phyloP scores from a whole-genome alignment of 1,284 basidiomycete species.

The Thelephora terrestris region DNA sequence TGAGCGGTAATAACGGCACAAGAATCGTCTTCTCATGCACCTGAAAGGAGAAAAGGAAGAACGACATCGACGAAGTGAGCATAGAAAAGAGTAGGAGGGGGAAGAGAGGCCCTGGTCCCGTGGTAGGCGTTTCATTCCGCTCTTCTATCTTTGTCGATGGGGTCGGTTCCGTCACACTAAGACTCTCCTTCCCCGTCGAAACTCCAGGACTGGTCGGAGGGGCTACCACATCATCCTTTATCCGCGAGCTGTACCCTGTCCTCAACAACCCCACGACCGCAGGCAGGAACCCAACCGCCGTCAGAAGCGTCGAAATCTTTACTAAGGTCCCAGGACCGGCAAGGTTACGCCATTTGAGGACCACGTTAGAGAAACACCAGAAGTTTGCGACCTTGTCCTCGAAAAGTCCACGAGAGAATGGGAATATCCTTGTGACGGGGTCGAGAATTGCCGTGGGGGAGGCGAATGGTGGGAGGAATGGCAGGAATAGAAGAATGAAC shows the following conservation, averaged over 20 bases:
- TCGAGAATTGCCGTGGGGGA: conserved; percentile 42
- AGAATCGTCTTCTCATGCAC: conserved; percentile 93
- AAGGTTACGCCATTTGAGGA: conserved; percentile 70
- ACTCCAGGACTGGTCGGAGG: conserved; percentile 7
- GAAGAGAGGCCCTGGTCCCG: conserved; percentile 32
- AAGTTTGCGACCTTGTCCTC: conserved; percentile 97
- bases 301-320: conserved; percentile 46
- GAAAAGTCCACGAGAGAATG: conserved; percentile 82
- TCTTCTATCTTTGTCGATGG: conserved; percentile 11
- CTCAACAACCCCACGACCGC: conserved; percentile 43
- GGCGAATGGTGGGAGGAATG: conserved; percentile 59
- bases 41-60: conserved; percentile 94
- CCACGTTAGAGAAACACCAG: conserved; percentile 89
- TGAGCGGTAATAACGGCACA: conserved; percentile 80
- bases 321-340: conserved; percentile 39
- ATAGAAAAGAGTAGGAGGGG: conserved; percentile 61
- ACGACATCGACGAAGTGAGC: conserved; percentile 70
- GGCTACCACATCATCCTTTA: conserved; percentile 9
- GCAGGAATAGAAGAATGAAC: conserved; percentile 63
- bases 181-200: conserved; percentile 7
- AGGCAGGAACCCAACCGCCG: conserved; percentile 59
- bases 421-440: conserved; percentile 78
- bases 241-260: conserved; percentile 32
- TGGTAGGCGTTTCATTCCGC: neutral
- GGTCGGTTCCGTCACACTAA: conserved; percentile 7